Percentiles rank a stretch among this genome's conserved stretches.
These are phyloP conservation scores for Blastobotrys terrestris DNA, from an alignment of 805 yeast species.

Conservation along the genomic window DNA sequence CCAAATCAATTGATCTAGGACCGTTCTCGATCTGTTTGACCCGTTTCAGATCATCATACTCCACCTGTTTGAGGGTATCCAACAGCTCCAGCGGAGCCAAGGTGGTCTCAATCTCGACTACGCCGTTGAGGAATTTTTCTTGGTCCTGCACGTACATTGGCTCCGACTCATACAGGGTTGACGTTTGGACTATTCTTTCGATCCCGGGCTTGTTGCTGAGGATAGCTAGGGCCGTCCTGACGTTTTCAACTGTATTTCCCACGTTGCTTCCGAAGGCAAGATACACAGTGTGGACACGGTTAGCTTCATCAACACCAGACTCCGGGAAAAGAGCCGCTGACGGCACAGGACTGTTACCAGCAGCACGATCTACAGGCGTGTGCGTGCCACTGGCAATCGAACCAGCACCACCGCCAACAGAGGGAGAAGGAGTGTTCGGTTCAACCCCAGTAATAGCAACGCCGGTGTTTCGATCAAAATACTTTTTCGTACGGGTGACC, in stretches of 20 bases:
- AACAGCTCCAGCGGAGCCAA: slow-evolving; percentile 63
- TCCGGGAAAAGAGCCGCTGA: slow-evolving; percentile 19
- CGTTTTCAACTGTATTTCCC: slow-evolving; percentile 65
- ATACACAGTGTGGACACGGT: slow-evolving; percentile 46
- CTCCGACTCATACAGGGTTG: slow-evolving; percentile 78
- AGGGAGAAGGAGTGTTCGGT: too few relatives aligned
- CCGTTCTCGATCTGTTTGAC: slow-evolving; percentile 82
- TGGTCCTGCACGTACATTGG: slow-evolving; percentile 91
- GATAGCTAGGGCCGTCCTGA: slow-evolving; percentile 47
- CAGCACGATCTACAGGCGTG: not conserved
- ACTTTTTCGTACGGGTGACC: slow-evolving; percentile 43
- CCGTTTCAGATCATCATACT: slow-evolving; percentile 62
- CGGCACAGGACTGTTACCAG: not conserved
- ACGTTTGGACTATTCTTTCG: slow-evolving; percentile 46
- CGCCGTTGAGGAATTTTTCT: slow-evolving; percentile 79
- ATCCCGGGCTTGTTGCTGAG: slow-evolving; percentile 39
- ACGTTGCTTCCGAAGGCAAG: slow-evolving; percentile 87
- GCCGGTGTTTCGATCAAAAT: slow-evolving; percentile 28
- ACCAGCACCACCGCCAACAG: too few relatives aligned
- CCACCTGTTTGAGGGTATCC: slow-evolving; percentile 61
- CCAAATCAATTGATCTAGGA: slow-evolving; percentile 87
- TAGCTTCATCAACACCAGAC: slow-evolving; percentile 12
- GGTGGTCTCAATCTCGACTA: slow-evolving; percentile 54
- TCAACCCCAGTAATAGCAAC: slow-evolving; percentile 24
- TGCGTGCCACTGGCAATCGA: slow-evolving; percentile 3